These are phyloP conservation scores for Paraphysoderma sedebokerense DNA, from an alignment of 371 early-diverging fungal genomes.

Conservation along the genomic window DNA sequence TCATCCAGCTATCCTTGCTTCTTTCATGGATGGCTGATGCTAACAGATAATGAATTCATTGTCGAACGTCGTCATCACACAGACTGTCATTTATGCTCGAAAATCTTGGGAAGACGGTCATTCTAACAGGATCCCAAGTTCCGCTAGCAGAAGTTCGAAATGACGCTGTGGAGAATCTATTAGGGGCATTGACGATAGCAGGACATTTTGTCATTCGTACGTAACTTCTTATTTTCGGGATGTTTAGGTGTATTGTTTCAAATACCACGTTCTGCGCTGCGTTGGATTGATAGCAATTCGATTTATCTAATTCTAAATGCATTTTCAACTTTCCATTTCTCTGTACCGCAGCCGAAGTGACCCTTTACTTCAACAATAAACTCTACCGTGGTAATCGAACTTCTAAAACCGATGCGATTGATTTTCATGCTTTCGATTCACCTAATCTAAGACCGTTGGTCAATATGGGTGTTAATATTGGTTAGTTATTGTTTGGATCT, in stretches of 20 bases:
- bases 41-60: background rate
- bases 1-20: background rate
- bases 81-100: conserved; percentile 89
- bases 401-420: conserved; percentile 83
- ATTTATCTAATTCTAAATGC: too few species aligned
- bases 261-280: too few species aligned
- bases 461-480: conserved; percentile 81
- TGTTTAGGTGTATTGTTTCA: too few species aligned
- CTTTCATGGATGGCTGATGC: background rate
- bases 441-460: conserved; percentile 83
- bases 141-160: conserved; percentile 92
- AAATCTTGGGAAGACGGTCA: conserved; percentile 90
- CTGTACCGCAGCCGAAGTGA: conserved; percentile 48
- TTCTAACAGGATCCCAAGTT: conserved; percentile 90
- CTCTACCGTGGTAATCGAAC: conserved; percentile 88
- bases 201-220: conserved; percentile 86
- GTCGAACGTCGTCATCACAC: conserved; percentile 11
- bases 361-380: conserved; percentile 83
- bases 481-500: conserved; percentile 16
- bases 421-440: conserved; percentile 92
- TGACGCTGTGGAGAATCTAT: conserved; percentile 89
- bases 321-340: too few species aligned
- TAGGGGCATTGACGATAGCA: conserved; percentile 76
- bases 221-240: background rate
- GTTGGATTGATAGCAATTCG: too few species aligned